Evolutionary conservation across 2,329 filamentous ascomycete species (phyloP), one percentile per base, ranked within the genome.

Genomic region (Colletotrichum sp.): DNA sequence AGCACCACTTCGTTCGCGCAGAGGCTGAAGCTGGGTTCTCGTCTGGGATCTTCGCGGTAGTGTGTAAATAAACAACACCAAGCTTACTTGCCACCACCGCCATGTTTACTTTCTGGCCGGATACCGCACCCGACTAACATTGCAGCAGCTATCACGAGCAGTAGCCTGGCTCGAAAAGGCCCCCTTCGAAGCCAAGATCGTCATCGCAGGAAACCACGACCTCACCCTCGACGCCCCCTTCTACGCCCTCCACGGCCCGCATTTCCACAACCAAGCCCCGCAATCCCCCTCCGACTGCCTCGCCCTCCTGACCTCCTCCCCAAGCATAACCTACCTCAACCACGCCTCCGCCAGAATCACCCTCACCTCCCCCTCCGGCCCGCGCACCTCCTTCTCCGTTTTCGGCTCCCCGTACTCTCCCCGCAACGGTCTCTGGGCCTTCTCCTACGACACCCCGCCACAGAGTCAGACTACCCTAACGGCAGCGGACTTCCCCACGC

Each of bases 181-280:
- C 5, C 88, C 92, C 66, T 95, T 94, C 78, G 92, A 95, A 79
- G 89, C 88, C 79, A 95, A 95, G 81, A 91, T 95, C 78, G 89
- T 95, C 52, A 85, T 95, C 78, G 93, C 93, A 77, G 93, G 94
- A 32, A 96, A 96, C 81, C 94, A 96, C 83, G 94, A 96, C 81
- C 87, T 94, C 66, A 94, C 93, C 0, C 89, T 96, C 8, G 94
- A 95, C 80, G 79, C 85, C n/a, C 81, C 86, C 5, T 95, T 94
- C 81, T 93, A 92, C 81, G 79, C 84, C 10, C 82, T 89, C 55
- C 87, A 92, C 79, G 89, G 89, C 1, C 79, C 81, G 2, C 85
- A 86, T 69, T 91, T 92, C 80, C 91, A 93, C 80, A 92, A 91
- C 79, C 88, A 91, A 67, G 80, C 81, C 5, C 86, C 87, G 0